Base-by-base conservation (phyloP, 116 monocot genomes). In the Dioscorea cayenensis region DNA sequence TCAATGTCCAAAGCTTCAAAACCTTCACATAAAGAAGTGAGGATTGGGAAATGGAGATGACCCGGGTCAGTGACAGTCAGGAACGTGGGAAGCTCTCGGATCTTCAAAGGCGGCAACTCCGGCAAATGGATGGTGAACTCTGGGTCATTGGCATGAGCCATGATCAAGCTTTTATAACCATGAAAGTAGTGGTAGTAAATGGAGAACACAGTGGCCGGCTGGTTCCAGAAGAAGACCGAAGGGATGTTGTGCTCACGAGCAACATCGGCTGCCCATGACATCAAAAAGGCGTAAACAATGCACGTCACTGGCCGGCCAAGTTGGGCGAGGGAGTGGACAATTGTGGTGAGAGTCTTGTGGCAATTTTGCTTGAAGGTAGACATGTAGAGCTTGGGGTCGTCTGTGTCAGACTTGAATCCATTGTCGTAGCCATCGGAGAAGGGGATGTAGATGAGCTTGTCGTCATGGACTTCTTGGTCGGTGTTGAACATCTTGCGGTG, bases 221-320 rank as follows among this genome's bases (percentile, higher is more conserved):
- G 81, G 66, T 76, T 81, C 81, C 81, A 81, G 66, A 60, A 76
- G 21, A 72, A 67, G 2, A 65, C 23, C 10, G 76, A 76, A 7
- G 72, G 76, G 72, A 81, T 68, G 36, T 32, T 60, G 65, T 52
- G 72, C 4, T 71, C 48, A 6, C 67, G 76, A 17, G 81, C 81
- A 14, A 81, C 72, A 51, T 81, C 81, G 55, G 76, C 71, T 2
- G 51, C 81, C 81, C 81, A 81, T 14, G 71, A 72, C 19, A 81
- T 49, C 6, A 81, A 28, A n/a, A 81, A 19, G 51, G 76, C 63
- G 72, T 72, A 72, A 61, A 76, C 68, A 14, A 81, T 25, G 76
- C 76, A 63, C 28, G 81, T 65, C 43, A 81, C 76, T 4, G 75
- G 71, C 36, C 76, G 76, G 38, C 76, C 76, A 19, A 62, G 55